Evolutionary conservation across 2,329 filamentous ascomycete species (phyloP).

Genomic region (Botrytis cinerea): DNA sequence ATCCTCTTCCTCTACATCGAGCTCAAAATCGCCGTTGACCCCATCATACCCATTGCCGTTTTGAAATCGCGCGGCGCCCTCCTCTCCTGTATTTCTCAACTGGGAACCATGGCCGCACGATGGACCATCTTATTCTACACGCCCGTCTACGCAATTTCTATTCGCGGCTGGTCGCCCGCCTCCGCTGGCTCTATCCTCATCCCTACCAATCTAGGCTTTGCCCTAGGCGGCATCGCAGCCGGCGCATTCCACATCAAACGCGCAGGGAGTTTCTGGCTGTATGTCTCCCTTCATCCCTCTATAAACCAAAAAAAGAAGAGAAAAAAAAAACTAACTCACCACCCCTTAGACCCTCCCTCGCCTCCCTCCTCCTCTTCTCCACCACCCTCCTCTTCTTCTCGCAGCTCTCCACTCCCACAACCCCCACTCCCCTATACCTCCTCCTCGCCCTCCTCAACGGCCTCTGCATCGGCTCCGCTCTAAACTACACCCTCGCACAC

Average conservation of each 20-base stretch:
- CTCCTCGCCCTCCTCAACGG: conserved; percentile 68
- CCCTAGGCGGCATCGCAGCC: conserved; percentile 68
- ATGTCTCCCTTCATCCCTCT: conserved; percentile 30
- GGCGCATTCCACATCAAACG: conserved; percentile 76
- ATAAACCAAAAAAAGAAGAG: background rate
- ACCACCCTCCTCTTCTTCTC: conserved; percentile 60
- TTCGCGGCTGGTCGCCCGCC: conserved; percentile 69
- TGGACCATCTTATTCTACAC: conserved; percentile 82
- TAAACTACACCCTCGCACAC: conserved; percentile 83
- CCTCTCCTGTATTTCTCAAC: conserved; percentile 71
- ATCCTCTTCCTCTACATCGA: conserved; percentile 64
- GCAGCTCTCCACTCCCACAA: conserved; percentile 53
- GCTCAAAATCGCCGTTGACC: conserved; percentile 62
- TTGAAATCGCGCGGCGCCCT: conserved; percentile 70
- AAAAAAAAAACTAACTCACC: background rate
- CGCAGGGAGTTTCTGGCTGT: conserved; percentile 69
- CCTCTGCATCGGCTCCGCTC: conserved; percentile 66
- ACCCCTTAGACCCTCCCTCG: conserved; percentile 51
- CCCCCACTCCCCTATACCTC: conserved; percentile 57
- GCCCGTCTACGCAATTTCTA: conserved; percentile 76
- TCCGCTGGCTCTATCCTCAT: conserved; percentile 74
- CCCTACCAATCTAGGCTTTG: conserved; percentile 81
- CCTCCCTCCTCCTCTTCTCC: conserved; percentile 64
- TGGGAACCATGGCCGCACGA: conserved; percentile 77
- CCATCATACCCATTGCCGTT: conserved; percentile 72